phyloP scores from a whole-genome alignment of 306 rosid species.

The Lablab purpureus region DNA sequence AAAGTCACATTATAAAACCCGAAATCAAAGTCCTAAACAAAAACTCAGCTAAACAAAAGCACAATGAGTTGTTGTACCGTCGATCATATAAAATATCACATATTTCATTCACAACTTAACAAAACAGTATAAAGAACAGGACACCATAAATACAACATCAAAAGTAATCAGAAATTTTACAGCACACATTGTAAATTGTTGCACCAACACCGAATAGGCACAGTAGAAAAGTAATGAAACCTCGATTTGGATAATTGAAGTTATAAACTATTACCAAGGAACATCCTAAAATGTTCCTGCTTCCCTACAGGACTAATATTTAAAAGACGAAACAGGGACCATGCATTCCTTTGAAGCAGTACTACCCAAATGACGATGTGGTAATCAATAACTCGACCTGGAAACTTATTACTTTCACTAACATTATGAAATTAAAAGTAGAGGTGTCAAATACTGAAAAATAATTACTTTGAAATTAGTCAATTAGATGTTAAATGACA shows the following conservation, averaged over 20 bases:
- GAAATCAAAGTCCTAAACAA: slow-evolving; percentile 5
- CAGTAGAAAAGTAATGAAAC: neutral
- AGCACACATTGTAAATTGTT: slow-evolving; percentile 15
- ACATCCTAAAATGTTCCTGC: neutral
- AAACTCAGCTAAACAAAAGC: slow-evolving; percentile 20
- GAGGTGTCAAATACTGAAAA: neutral
- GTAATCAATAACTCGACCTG: neutral
- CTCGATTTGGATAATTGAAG: neutral
- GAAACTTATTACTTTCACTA: neutral
- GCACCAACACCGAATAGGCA: neutral
- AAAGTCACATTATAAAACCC: neutral
- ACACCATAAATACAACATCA: slow-evolving; percentile 6
- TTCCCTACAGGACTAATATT: no score
- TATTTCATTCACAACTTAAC: neutral
- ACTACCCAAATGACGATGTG: neutral
- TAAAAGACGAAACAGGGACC: neutral
- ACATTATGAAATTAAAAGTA: neutral
- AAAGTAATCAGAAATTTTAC: neutral
- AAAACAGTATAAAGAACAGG: neutral
- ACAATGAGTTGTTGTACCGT: neutral
- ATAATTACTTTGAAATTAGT: neutral
- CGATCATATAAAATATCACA: neutral
- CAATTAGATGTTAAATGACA: slow-evolving; percentile 4
- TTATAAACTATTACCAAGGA: neutral
- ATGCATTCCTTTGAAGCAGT: neutral